Percentiles rank a stretch among this genome's conserved stretches.
Conservation (phyloP, 257 asterid genomes). For the Craterostigma plantagineum region DNA sequence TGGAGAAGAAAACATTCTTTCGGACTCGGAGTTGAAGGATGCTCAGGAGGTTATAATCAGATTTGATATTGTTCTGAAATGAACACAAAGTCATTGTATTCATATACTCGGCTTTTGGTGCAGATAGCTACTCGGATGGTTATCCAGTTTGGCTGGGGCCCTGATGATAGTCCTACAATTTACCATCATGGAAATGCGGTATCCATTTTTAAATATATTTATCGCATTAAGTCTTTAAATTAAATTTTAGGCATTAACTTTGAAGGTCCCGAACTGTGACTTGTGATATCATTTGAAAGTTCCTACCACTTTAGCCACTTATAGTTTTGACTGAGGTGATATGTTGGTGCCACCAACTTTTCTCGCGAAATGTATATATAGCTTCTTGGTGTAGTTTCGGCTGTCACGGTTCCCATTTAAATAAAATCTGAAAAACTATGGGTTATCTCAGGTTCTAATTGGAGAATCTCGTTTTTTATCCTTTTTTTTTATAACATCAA, state of each 20-base stretch:
- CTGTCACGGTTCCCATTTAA: no score
- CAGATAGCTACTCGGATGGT: constrained; percentile 97
- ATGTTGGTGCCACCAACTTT: no score
- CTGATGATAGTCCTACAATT: constrained; percentile 69
- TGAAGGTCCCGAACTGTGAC: background rate
- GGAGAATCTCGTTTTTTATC: no score
- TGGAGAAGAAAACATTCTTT: constrained; percentile 87
- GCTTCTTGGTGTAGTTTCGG: no score
- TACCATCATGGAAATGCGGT: constrained; percentile 87
- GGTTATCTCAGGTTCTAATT: no score
- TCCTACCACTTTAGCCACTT: constrained; percentile 1
- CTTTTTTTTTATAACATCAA: no score
- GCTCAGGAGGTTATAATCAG: constrained; percentile 66
- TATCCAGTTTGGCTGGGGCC: constrained; percentile 92
- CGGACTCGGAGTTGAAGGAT: constrained; percentile 65
- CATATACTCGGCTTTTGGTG: constrained; percentile 12
- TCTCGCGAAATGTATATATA: no score
- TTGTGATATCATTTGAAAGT: constrained; percentile 6
- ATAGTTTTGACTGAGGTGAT: no score
- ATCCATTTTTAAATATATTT: constrained; percentile 14
- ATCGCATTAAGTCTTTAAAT: no score
- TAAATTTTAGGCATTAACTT: constrained; percentile 4
- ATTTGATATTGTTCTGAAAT: background rate
- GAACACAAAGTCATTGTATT: constrained; percentile 4
- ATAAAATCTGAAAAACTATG: no score